A percentile compares a stretch with the other conserved stretches of the same genome.
phyloP scores from a whole-genome alignment of 768 basidiomycete species.

The Russula foetens region DNA sequence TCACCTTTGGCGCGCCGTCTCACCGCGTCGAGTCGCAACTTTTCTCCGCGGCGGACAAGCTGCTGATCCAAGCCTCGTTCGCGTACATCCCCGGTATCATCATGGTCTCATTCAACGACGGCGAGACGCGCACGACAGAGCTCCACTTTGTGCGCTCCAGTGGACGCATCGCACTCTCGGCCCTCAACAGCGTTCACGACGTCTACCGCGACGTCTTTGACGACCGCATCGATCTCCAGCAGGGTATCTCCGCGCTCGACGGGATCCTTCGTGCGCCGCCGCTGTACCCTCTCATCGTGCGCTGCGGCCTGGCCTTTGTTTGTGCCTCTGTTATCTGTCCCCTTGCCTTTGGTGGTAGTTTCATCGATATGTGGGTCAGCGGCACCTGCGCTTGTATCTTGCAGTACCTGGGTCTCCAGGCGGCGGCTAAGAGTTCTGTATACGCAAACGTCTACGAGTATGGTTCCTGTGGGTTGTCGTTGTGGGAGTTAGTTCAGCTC shows the following conservation, averaged over 20 bases:
- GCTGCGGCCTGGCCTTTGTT: slow-evolving; percentile 69
- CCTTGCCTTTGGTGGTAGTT: slow-evolving; percentile 72
- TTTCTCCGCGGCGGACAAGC: slow-evolving; percentile 64
- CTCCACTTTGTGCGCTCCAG: slow-evolving; percentile 82
- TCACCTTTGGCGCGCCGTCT: slow-evolving; percentile 91
- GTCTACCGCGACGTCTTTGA: slow-evolving; percentile 84
- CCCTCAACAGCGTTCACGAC: slow-evolving; percentile 72
- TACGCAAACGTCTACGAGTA: slow-evolving; percentile 97
- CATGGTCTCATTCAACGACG: slow-evolving; percentile 77
- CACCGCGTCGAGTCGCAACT: slow-evolving; percentile 90
- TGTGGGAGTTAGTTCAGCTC: neutral
- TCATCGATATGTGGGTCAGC: slow-evolving; percentile 78
- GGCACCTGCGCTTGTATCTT: slow-evolving; percentile 60
- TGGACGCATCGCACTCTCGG: slow-evolving; percentile 73
- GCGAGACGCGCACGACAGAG: slow-evolving; percentile 60
- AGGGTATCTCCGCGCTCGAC: slow-evolving; percentile 62
- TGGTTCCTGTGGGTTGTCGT: slow-evolving; percentile 24
- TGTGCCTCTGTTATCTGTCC: slow-evolving; percentile 78
- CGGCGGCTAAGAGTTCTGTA: slow-evolving; percentile 78
- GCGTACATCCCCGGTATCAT: slow-evolving; percentile 74
- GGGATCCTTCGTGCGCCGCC: slow-evolving; percentile 54
- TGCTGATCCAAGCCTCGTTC: slow-evolving; percentile 73
- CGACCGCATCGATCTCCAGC: slow-evolving; percentile 66
- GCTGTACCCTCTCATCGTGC: slow-evolving; percentile 55
- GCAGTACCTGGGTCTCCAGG: slow-evolving; percentile 73